Evolutionary conservation across 805 yeast species (phyloP), one percentile per base, ranked within the genome.

Genomic region (Sugiyamaella smithiae): DNA sequence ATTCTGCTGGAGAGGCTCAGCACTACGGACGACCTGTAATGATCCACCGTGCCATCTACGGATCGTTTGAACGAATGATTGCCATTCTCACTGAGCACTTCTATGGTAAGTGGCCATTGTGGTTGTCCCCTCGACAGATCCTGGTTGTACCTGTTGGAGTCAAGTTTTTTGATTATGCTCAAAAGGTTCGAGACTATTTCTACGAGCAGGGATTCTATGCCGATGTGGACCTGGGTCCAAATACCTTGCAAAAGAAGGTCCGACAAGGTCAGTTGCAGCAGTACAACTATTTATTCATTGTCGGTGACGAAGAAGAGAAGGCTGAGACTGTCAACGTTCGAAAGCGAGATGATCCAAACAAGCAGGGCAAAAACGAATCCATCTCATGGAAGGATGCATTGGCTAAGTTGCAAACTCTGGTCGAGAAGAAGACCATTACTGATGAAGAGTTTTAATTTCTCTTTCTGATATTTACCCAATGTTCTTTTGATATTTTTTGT

Each of bases 81-180:
- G 99, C 97, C 55, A 91, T 93, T 61, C 81, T 93, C 70, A 90
- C 96, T 51, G 99, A 93, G 73, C 99, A 93, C 75, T 93, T 77
- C 73, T 96, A 90, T 66, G 99, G 99, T 64, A 93, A 89, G 69
- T 93, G 99, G 99, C 99, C 99, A 65, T 88, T 93, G 79, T 93
- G 99, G 99, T 78, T 93, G 67, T 90, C 98, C n/a, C 99, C 99
- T 64, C 85, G 99, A 75, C 99, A 93, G 74, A 80, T 91, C 50
- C 76, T 91, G 61, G 95, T 93, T 62, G 93, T 93, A 25, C 99
- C 99, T 60, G 97, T 93, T 61, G 97, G 97, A 65, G 95, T 86
- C 56, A 88, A 87, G 70, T 91, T 84, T 76, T 82, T 76, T 64
- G 96, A 84, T 57, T 93, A 93, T 65, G 99, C 98, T 37, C 82